phyloP scores from a whole-genome alignment of 176 grass and related monocot genomes.

The Lolium perenne region DNA sequence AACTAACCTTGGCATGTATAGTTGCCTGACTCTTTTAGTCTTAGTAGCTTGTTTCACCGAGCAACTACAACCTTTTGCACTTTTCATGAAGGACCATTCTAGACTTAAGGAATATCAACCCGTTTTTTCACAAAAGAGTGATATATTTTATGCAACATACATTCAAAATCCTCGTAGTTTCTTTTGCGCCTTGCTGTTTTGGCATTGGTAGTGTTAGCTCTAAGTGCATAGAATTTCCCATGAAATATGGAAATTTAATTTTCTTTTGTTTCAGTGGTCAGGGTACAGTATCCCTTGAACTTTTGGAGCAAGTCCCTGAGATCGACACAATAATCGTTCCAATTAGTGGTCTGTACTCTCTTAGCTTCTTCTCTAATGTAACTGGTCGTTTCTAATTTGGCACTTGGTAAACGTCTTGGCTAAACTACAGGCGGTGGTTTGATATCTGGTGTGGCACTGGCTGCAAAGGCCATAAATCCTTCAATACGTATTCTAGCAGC shows the following conservation, averaged over 20 bases:
- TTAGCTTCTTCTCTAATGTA: not conserved
- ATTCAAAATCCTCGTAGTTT: slow-evolving; percentile 2
- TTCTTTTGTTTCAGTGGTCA: slow-evolving; percentile 77
- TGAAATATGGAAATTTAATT: slow-evolving; percentile 36
- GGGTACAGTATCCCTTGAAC: slow-evolving; percentile 86
- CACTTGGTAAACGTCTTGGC: not conserved
- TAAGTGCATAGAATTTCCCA: not conserved
- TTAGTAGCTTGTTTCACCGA: not conserved
- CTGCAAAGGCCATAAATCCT: slow-evolving; percentile 92
- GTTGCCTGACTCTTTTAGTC: not conserved
- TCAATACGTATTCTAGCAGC: slow-evolving; percentile 82
- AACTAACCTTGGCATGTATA: not conserved
- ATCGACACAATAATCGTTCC: slow-evolving; percentile 85
- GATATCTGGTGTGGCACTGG: slow-evolving; percentile 85
- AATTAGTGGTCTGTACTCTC: slow-evolving; percentile 73
- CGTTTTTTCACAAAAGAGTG: not conserved
- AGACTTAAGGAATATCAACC: not conserved
- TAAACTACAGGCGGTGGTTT: slow-evolving; percentile 76
- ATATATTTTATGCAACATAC: not conserved
- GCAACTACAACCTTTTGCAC: not conserved
- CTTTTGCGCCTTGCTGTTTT: not conserved
- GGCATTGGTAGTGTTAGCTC: not conserved
- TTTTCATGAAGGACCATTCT: not conserved
- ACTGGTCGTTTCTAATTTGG: not conserved
- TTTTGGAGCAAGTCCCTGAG: slow-evolving; percentile 79